Evolutionary conservation across 352 stramenopile species (phyloP).

Genomic region (Discostella stelligera): DNA sequence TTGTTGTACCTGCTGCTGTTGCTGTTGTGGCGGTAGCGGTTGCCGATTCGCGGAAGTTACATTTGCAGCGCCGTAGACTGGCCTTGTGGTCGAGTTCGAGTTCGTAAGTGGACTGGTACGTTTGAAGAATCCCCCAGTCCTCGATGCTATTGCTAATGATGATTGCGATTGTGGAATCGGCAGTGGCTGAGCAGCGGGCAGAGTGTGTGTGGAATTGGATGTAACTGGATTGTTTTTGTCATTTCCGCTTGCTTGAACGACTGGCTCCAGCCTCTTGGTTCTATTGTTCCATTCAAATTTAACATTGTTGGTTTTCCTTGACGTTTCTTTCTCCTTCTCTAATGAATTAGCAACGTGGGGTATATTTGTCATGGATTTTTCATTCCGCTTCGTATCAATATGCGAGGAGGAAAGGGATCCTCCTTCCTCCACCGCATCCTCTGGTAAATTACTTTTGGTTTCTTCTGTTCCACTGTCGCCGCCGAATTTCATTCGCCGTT

Average conservation of each 20-base stretch:
- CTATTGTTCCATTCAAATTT: constrained; percentile 13
- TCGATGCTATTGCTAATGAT: not conserved
- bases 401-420: not conserved
- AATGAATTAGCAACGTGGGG: not conserved
- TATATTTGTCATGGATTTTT: not conserved
- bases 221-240: not conserved
- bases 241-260: not conserved
- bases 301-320: constrained; percentile 2
- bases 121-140: not conserved
- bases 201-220: not conserved
- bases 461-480: not conserved
- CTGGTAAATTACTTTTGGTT: not conserved
- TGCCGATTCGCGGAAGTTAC: not conserved
- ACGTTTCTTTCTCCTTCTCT: not conserved
- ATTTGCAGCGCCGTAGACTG: not conserved
- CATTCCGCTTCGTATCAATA: not conserved
- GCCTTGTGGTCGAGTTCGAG: not conserved
- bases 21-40: not conserved
- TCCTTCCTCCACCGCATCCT: not conserved
- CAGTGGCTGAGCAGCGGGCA: not conserved
- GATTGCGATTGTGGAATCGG: not conserved
- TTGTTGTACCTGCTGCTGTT: constrained; percentile 4
- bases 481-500: constrained; percentile 11
- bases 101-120: not conserved
- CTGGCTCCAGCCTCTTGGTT: not conserved